Conservation (phyloP, 805 yeast genomes). For the Kurtzmaniella cleridarum region DNA sequence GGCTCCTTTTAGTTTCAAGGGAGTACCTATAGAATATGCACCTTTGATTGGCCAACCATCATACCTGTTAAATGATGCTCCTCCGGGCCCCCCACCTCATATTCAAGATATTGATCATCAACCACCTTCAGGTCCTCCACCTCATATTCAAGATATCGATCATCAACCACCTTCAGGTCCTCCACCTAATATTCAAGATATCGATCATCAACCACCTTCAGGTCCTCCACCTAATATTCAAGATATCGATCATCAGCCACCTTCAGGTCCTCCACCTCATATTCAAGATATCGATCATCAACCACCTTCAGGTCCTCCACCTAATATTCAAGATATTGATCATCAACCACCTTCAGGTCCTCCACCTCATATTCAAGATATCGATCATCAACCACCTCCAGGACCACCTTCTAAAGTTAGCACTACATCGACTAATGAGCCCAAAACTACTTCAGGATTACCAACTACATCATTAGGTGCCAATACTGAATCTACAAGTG, state of each 20-base stretch:
- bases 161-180: not conserved
- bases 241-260: not conserved
- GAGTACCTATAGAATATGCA: not conserved
- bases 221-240: not conserved
- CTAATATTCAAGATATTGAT: no score
- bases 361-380: no score
- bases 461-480: not conserved
- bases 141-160: not conserved
- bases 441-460: no score
- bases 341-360: no score
- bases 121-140: constrained; percentile 2
- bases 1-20: constrained; percentile 1
- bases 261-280: constrained; percentile 4
- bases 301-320: not conserved
- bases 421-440: no score
- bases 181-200: not conserved
- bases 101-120: not conserved
- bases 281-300: not conserved
- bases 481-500: not conserved
- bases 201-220: not conserved
- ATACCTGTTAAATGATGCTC: not conserved
- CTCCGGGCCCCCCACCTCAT: no score
- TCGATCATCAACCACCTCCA: no score
- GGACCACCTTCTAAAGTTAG: no score
- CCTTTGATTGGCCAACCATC: not conserved